Evolutionary conservation across 1,284 basidiomycete species (phyloP), one percentile per base, ranked within the genome.

Genomic region (Trichosporon sp.): DNA sequence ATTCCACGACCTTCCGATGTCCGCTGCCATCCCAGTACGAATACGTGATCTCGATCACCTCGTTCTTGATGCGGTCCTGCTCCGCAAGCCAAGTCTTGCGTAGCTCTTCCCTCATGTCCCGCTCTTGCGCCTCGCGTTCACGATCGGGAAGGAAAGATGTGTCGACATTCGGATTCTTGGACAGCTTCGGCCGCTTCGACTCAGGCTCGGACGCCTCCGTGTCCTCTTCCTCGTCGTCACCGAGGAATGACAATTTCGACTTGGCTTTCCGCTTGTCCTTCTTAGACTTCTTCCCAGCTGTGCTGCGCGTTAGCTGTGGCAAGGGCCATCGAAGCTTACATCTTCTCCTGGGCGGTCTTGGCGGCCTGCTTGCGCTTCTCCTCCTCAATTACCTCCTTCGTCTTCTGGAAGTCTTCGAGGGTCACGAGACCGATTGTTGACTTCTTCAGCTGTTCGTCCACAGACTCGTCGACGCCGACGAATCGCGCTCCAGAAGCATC

Each of bases 1-100:
- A 98, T 94, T 87, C 88, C 16, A 97, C 96, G 43, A 90, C 91
- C 85, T 96, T 98, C 56, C 96, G 88, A 85, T 99, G 97, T 0
- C 97, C 97, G 78, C 91, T 95, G 4, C 96, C 96, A 80, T 99
- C 96, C 97, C 97, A 99, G 84, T 91, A 99, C 0, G 94, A 97
- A 81, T 98, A 99, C 0, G 91, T 80, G 66, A 84, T 80, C 74
- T 83, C 79, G 43, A 83, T 78, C 1, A 72, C 72, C 65, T 83
- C 81, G 37, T 74, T 68, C 71, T 83, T 83, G n/a, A 80, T 78
- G 31, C 74, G 67, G 68, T 82, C 81, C 69, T 99, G 96, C 80
- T 90, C 91, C 71, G 86, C 86, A 40, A 98, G 86, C 94, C 96
- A 99, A 80, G 97, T 90, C 75, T 94, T 88, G 3, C 96, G 88